Evolutionary conservation across 768 basidiomycete genomes (phyloP), one percentile per base, ranked within the genome.

Genomic region (Porpolomopsis calyptriformis): DNA sequence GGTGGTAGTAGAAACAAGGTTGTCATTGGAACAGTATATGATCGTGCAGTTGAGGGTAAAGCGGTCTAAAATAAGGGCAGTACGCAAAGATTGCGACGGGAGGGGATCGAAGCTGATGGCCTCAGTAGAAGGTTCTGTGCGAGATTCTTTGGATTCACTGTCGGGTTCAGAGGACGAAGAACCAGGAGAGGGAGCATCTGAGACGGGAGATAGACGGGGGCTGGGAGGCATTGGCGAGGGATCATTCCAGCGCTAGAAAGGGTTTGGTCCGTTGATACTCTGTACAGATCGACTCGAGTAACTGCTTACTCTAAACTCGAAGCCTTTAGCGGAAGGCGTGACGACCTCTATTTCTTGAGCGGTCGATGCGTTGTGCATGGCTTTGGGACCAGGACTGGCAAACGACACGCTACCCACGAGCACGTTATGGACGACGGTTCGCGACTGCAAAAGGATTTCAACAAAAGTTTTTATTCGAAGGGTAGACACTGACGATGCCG

Each of bases 311-410:
- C 72, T 65, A 56, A 74, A 73, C 53, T 78, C 69, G 48, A 77
- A 73, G 52, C 73, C 71, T 20, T 65, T 60, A 4, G 73, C 71
- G 22, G 61, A 64, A 27, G 83, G 82, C 1, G 82, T 77, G 43
- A 87, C 73, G 24, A 88, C 77, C 16, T 77, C 77, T 50, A 88
- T 77, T 63, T 88, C 85, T 61, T 86, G 84, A 0, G 85, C 86
- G 0, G 85, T 88, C 11, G 85, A 85, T 12, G 82, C 82, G 55
- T 80, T 86, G 55, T 87, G 82, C 54, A 87, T 69, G 0, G 83
- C 80, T 57, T 85, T 85, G 19, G 77, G 76, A 6, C 80, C 80
- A 7, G 83, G 80, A 37, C 74, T 73, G 3, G 85, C 85, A 55
- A 82, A 85, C 1, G 86, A 85, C 25, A 89, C 79, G 51, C 82